These are phyloP conservation scores for Nigrospora oryzae DNA, from an alignment of 2,329 filamentous ascomycete species.

Conservation along the genomic window DNA sequence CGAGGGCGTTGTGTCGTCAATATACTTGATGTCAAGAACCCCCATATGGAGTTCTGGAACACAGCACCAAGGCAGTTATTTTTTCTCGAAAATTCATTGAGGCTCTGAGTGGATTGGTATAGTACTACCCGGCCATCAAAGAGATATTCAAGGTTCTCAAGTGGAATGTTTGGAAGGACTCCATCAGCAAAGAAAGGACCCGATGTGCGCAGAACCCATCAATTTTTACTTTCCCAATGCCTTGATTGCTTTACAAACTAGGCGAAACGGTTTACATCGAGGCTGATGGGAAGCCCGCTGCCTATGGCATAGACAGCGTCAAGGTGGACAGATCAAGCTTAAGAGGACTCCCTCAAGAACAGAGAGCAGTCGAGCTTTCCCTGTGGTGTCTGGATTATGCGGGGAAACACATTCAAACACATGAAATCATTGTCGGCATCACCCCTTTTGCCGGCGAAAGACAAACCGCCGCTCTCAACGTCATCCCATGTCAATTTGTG, in stretches of 20 bases:
- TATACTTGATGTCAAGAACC: not conserved
- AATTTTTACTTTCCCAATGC: not conserved
- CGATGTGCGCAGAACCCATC: not conserved
- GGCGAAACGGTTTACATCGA: not conserved
- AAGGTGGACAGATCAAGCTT: too few species aligned
- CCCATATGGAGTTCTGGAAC: not conserved
- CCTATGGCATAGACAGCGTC: not conserved
- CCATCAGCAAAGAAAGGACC: not conserved
- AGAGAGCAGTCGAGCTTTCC: too few species aligned
- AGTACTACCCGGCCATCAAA: conserved; percentile 2
- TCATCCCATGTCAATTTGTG: too few species aligned
- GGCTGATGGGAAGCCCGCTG: not conserved
- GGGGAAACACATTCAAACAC: too few species aligned
- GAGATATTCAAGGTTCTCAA: not conserved
- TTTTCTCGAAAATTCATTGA: not conserved
- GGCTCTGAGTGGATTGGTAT: not conserved
- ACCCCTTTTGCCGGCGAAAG: too few species aligned
- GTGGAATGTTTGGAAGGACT: not conserved
- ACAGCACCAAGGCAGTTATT: not conserved
- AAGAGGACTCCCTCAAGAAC: too few species aligned
- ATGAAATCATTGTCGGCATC: too few species aligned
- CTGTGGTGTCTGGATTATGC: too few species aligned
- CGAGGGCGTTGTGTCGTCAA: too few species aligned
- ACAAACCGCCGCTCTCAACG: too few species aligned
- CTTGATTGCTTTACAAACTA: not conserved